Evolutionary conservation across 495 filamentous ascomycete species (phyloP).

Genomic region (Schizothecium vesticola): DNA sequence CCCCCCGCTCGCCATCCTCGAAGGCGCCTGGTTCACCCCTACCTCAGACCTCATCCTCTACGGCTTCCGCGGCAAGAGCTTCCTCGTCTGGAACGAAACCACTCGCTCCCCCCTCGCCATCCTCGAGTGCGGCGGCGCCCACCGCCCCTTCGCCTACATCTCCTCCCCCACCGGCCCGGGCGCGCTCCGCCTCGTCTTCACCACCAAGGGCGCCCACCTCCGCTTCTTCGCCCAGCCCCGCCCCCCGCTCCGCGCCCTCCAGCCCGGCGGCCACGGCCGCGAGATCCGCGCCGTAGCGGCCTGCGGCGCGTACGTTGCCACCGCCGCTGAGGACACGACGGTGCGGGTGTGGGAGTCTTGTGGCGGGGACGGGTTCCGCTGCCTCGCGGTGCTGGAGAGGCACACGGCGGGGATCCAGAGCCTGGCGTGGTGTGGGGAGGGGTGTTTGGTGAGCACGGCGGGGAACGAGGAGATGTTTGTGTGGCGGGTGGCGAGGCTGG

Average conservation of each 20-base stretch:
- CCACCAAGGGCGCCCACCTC: slow-evolving; percentile 47
- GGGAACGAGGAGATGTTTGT: slow-evolving; percentile 85
- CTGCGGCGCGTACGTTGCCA: slow-evolving; percentile 62
- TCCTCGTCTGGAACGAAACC: slow-evolving; percentile 73
- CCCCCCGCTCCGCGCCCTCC: slow-evolving; percentile 50
- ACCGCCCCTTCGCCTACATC: slow-evolving; percentile 64
- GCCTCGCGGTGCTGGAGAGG: slow-evolving; percentile 58
- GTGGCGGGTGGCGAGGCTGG: slow-evolving; percentile 60
- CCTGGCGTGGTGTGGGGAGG: slow-evolving; percentile 64
- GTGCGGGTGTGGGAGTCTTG: slow-evolving; percentile 62
- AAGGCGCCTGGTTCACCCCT: slow-evolving; percentile 54
- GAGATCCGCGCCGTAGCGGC: slow-evolving; percentile 79
- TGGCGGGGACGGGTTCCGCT: slow-evolving; percentile 31
- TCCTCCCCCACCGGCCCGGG: slow-evolving; percentile 31
- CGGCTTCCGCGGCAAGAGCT: slow-evolving; percentile 73
- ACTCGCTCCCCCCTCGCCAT: slow-evolving; percentile 57
- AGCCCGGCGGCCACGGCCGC: slow-evolving; percentile 71
- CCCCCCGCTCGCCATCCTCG: slow-evolving; percentile 62
- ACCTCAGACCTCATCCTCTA: slow-evolving; percentile 57
- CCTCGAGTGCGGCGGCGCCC: slow-evolving; percentile 76
- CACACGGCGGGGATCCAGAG: slow-evolving; percentile 83
- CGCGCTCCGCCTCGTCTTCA: slow-evolving; percentile 46
- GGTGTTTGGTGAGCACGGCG: slow-evolving; percentile 74
- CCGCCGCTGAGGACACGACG: slow-evolving; percentile 83
- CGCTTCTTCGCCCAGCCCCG: slow-evolving; percentile 45